Base-by-base conservation (phyloP, 2,329 filamentous ascomycete species). In the Periconia sp. region DNA sequence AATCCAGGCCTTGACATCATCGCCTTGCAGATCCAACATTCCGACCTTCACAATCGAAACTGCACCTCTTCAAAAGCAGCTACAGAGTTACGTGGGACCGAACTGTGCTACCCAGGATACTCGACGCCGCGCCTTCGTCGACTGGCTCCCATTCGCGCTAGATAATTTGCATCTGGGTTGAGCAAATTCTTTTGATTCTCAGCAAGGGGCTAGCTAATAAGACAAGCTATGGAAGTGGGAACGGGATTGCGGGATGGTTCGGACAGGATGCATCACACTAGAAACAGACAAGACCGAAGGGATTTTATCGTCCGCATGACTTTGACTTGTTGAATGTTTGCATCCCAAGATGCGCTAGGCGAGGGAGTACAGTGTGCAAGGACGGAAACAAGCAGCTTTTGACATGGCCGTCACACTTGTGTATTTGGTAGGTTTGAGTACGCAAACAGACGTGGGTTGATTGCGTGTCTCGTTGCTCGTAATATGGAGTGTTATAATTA, bases 391-490 rank as follows among this genome's bases (percentile, higher is more conserved):
- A n/a, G 33, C 11, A 37, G 64, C 58, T 58, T 62, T 69, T 68
- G 64, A 67, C 64, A 68, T 60, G 60, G 59, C 48, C 42, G 65
- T 65, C 50, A 61, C 59, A 65, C 63, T 64, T 51, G 58, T 37
- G 33, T 13, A n/a, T 37, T n/a, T 11, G 5, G 33, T 37, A 37
- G 15, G n/a, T 11, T 3, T 13, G 33, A 37, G 15, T 37, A n/a
- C 33, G 33, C 11, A 37, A 37, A n/a, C 10, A n/a, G 15, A 37
- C 52, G 55, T 70, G 63, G 64, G 51, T 59, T 68, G 61, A 65
- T 58, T 55, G 49, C 59, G 60, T 59, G 57, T 66, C 56, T 65
- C 63, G 67, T 63, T 68, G 64, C 68, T 63, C 67, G 61, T 64
- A 61, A 58, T 46, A 41, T 51, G 57, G 48, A 58, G 46, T 18